Base-by-base conservation (phyloP, 2,329 filamentous ascomycete species). In the Calonectria pseudoreteaudii region DNA sequence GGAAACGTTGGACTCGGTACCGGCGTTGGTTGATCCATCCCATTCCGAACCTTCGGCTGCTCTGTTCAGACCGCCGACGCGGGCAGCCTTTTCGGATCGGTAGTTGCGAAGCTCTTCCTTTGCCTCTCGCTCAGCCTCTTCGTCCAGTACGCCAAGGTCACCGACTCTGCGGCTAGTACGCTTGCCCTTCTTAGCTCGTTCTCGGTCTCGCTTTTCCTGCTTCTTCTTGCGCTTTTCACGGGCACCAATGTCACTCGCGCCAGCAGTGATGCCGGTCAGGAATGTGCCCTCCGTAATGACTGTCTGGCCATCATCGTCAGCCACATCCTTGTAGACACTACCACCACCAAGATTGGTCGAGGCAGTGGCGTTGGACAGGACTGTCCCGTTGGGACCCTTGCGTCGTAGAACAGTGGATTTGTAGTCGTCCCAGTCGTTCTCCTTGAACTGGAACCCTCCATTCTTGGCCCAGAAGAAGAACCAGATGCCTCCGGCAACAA, bases 391-490 rank as follows among this genome's bases (percentile, higher is more conserved):
- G 7, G 96, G 95, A 0, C 95, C 96, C 81, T 94, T 95, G 68
- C 96, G 94, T 52, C 97, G 91, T 58, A 99, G 86, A 2, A 99
- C 97, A 0, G 96, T 98, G 1, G 94, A 93, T 84, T 98, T 98
- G 91, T 99, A 99, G 82, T 99, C 97, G 8, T 98, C 96, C 96
- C 97, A 99, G 85, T 99, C 97, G 44, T 91, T 89, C 76, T 97
- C 87, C 60, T 90, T 90, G 89, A 95, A 98, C 76, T 94, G 88
- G 87, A 98, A 98, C 18, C 97, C 97, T 75, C 97, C 97, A 80
- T 98, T 98, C 86, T 94, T 96, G 71, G 96, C 96, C 94, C 95
- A 97, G 90, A 98, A 98, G 90, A 99, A 98, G 90, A 99, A 98
- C 96, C 97, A 99, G 82, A 98, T 95, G 30, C 90, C 91, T 0